phyloP scores from a whole-genome alignment of 2,329 filamentous ascomycete genomes.

The Aspergillus calidoustus region DNA sequence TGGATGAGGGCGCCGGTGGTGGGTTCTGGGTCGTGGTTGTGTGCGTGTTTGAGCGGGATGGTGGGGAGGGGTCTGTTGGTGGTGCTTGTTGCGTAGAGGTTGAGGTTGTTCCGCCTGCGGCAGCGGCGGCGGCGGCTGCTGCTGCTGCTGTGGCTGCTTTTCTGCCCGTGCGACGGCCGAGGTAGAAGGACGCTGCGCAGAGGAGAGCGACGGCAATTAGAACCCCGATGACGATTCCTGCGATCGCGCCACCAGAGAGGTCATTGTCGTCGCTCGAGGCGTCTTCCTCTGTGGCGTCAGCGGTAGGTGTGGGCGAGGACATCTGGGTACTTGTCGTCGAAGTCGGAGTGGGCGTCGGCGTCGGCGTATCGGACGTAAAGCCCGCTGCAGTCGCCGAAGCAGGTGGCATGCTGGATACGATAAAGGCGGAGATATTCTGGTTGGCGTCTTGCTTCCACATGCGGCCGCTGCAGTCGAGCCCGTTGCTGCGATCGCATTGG shows the following conservation, averaged over 20 bases:
- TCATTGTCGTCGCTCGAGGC: neutral
- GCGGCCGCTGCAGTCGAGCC: conserved; percentile 16
- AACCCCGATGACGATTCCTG: conserved; percentile 15
- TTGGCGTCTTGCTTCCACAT: conserved; percentile 16
- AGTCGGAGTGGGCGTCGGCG: neutral
- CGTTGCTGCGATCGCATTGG: conserved; percentile 11
- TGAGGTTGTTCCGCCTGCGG: neutral
- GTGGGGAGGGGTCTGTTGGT: neutral
- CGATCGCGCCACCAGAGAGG: conserved; percentile 15
- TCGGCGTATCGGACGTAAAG: conserved; percentile 8
- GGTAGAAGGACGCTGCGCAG: conserved; percentile 11
- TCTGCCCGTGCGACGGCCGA: conserved; percentile 12
- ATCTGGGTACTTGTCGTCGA: conserved; percentile 1
- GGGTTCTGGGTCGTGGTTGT: neutral
- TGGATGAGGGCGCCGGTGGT: neutral
- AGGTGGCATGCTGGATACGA: conserved; percentile 21
- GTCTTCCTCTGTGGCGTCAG: neutral
- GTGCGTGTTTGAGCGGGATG: neutral
- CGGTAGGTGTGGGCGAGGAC: neutral
- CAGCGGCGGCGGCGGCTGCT: neutral
- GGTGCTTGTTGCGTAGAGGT: neutral
- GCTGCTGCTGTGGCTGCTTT: neutral
- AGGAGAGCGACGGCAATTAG: conserved; percentile 6
- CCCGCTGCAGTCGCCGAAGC: conserved; percentile 5
- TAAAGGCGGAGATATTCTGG: conserved; percentile 18